A percentile compares a stretch with the other conserved stretches of the same genome.
Evolutionary conservation across 345 rosid species (phyloP).

Genomic region (Camelina laxa): DNA sequence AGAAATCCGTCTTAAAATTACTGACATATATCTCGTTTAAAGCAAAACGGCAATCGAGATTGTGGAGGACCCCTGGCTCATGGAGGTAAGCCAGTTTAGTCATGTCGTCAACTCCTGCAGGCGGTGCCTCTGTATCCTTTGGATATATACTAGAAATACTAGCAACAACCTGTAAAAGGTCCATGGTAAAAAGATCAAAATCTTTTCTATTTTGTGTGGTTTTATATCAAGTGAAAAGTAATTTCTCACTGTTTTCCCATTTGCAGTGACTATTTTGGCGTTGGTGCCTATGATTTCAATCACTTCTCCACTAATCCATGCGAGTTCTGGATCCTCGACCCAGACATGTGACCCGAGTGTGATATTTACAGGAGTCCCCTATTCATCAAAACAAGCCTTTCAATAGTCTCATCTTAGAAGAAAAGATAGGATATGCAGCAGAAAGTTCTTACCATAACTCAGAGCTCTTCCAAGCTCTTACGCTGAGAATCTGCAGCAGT

Average conservation of each 20-base stretch:
- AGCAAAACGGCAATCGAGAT: constrained; percentile 59
- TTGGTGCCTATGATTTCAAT: constrained; percentile 55
- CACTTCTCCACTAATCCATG: constrained; percentile 68
- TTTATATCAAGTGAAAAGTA: constrained; percentile 20
- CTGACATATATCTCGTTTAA: constrained; percentile 69
- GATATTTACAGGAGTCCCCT: constrained; percentile 65
- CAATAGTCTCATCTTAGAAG: constrained; percentile 19
- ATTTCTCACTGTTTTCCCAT: constrained; percentile 53
- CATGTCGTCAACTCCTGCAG: constrained; percentile 75
- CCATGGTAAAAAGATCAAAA: not conserved
- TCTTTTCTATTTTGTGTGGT: constrained; percentile 4
- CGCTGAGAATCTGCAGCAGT: constrained; percentile 20
- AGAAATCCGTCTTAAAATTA: constrained; percentile 5
- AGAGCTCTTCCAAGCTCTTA: constrained; percentile 23
- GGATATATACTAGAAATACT: constrained; percentile 58
- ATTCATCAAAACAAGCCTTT: constrained; percentile 24
- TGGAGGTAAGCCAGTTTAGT: constrained; percentile 71
- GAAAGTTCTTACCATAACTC: constrained; percentile 46
- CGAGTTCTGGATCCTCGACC: constrained; percentile 61
- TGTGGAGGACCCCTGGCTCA: constrained; percentile 69
- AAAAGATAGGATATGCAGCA: constrained; percentile 25
- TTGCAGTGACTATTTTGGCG: constrained; percentile 47
- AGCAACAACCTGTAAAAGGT: constrained; percentile 52
- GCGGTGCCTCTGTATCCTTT: constrained; percentile 62
- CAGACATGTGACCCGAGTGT: constrained; percentile 68